phyloP scores from a whole-genome alignment of 805 yeast genomes.

The Metschnikowia cubensis region DNA sequence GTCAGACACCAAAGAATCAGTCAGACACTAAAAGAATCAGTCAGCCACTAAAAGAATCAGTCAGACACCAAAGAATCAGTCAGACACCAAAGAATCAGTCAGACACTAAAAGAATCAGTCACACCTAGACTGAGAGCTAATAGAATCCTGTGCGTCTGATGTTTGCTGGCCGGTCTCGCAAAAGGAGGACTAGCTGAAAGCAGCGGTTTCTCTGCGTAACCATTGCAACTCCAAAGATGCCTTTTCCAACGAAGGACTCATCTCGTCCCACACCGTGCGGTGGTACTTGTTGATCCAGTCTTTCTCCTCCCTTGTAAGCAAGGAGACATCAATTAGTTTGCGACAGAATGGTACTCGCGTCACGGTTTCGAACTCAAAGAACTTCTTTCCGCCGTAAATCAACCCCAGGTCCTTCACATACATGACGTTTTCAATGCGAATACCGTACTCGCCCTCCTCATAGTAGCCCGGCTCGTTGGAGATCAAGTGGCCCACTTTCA shows the following conservation, averaged over 20 bases:
- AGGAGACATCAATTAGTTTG: conserved; percentile 57
- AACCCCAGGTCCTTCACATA: conserved; percentile 40
- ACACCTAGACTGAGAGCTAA: no score
- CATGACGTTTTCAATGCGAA: conserved; percentile 51
- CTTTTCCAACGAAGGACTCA: conserved; percentile 38
- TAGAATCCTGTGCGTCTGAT: not conserved
- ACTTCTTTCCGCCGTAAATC: conserved; percentile 50
- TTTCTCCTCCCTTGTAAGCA: conserved; percentile 61
- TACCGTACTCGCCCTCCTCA: conserved; percentile 56
- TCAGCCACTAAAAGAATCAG: no score
- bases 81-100: no score
- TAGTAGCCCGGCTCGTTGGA: conserved; percentile 65
- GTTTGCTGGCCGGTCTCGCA: no score
- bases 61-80: no score
- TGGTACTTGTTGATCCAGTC: conserved; percentile 70
- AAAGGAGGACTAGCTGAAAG: conserved; percentile 6
- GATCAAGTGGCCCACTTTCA: conserved; percentile 51
- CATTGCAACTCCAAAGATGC: conserved; percentile 41
- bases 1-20: no score
- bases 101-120: no score
- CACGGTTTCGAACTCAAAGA: conserved; percentile 73
- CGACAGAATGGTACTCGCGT: conserved; percentile 84
- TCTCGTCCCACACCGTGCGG: conserved; percentile 46
- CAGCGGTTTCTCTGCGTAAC: conserved; percentile 48
- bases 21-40: no score